Evolutionary conservation across 352 stramenopile genomes (phyloP).

Genomic region (Aphanomyces cochlioides): DNA sequence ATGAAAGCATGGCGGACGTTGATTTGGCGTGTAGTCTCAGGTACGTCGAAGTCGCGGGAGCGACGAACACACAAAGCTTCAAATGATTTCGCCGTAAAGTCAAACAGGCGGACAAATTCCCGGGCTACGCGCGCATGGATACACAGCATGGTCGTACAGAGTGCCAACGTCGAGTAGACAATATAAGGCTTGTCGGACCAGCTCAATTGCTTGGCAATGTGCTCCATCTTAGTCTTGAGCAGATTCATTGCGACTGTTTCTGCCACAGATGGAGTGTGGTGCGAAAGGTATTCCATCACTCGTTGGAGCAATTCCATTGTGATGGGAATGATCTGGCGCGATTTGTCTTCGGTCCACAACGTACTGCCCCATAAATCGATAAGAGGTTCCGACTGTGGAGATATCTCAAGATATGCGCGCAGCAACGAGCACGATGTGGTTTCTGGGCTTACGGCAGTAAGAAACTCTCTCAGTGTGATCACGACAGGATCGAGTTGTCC

Average conservation of each 20-base stretch:
- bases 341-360: constrained; percentile 31
- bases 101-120: constrained; percentile 75
- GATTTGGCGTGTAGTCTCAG: constrained; percentile 25
- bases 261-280: constrained; percentile 38
- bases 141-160: constrained; percentile 46
- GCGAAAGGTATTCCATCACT: constrained; percentile 33
- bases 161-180: constrained; percentile 61
- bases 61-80: constrained; percentile 52
- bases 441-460: not conserved
- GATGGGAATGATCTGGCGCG: constrained; percentile 60
- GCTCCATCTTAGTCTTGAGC: constrained; percentile 59
- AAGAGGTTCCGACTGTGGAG: constrained; percentile 17
- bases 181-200: constrained; percentile 85
- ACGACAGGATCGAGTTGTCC: constrained; percentile 18
- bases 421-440: constrained; percentile 6
- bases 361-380: constrained; percentile 26
- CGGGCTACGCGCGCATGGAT: constrained; percentile 46
- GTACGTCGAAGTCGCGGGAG: constrained; percentile 50
- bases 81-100: constrained; percentile 66
- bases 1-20: constrained; percentile 69
- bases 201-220: constrained; percentile 65
- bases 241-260: constrained; percentile 63
- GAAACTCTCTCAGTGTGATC: constrained; percentile 1
- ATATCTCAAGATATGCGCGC: constrained; percentile 20
- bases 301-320: constrained; percentile 59